Percentiles rank a stretch among this genome's conserved stretches.
These are phyloP conservation scores for Strobilomyces echinocephalus DNA, from an alignment of 768 basidiomycete genomes.

Conservation along the genomic window DNA sequence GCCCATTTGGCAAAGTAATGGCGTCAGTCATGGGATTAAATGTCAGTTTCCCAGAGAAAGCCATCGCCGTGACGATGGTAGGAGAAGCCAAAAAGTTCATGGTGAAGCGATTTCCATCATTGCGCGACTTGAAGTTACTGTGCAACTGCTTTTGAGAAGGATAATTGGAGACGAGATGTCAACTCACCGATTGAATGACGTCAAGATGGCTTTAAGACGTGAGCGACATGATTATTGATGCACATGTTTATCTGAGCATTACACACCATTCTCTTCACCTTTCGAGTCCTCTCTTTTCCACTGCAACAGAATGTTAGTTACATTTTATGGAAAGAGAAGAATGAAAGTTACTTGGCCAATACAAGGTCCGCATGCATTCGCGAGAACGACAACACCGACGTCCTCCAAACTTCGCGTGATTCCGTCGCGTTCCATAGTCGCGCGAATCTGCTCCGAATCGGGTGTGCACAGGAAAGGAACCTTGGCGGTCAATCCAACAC, in stretches of 20 bases:
- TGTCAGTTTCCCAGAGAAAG: conserved; percentile 87
- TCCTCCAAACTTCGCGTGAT: conserved; percentile 76
- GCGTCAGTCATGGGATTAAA: conserved; percentile 91
- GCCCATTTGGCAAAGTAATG: conserved; percentile 61
- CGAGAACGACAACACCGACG: conserved; percentile 91
- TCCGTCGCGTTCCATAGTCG: conserved; percentile 93
- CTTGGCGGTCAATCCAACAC: conserved; percentile 74
- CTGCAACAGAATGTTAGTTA: conserved; percentile 32
- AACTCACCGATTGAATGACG: conserved; percentile 89
- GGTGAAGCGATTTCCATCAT: conserved; percentile 90
- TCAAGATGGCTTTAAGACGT: conserved; percentile 69
- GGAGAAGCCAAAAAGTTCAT: conserved; percentile 99
- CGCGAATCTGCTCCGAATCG: conserved; percentile 93
- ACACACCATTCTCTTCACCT: conserved; percentile 84
- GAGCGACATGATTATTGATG: conserved; percentile 2
- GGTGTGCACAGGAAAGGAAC: conserved; percentile 87
- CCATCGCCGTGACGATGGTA: conserved; percentile 95
- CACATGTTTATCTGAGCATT: background rate
- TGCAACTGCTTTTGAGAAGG: background rate
- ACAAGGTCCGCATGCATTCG: conserved; percentile 98
- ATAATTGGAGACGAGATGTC: background rate
- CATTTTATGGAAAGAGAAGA: background rate
- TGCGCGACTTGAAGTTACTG: conserved; percentile 87
- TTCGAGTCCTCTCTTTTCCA: conserved; percentile 92
- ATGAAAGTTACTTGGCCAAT: conserved; percentile 74